Evolutionary conservation across 305 asterid genomes (phyloP).

Genomic region (Plantago coronopus): DNA sequence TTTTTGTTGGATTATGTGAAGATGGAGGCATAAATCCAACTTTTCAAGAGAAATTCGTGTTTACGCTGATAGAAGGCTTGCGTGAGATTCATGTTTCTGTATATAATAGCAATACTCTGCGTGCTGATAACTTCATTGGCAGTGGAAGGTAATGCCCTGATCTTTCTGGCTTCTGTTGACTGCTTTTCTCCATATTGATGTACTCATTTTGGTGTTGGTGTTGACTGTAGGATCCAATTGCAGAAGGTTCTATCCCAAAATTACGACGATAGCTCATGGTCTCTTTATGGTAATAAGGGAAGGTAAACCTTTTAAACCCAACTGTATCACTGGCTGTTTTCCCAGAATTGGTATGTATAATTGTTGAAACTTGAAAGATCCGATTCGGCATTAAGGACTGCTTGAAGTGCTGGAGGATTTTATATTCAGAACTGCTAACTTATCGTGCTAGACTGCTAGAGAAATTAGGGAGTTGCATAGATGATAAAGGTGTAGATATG

Average conservation of each 20-base stretch:
- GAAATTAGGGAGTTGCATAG: no score
- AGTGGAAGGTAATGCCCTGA: slow-evolving; percentile 59
- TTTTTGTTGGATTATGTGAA: slow-evolving; percentile 28
- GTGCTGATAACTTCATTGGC: slow-evolving; percentile 79
- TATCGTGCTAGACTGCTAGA: no score
- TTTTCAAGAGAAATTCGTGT: slow-evolving; percentile 87
- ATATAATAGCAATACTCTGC: slow-evolving; percentile 87
- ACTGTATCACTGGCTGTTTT: no score
- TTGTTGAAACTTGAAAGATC: neutral
- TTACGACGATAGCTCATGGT: slow-evolving; percentile 76
- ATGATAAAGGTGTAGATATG: no score
- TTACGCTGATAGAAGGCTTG: slow-evolving; percentile 75
- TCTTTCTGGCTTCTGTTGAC: neutral
- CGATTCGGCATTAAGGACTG: neutral
- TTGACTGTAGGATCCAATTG: slow-evolving; percentile 64
- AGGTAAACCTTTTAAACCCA: slow-evolving; percentile 36
- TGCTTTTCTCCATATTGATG: neutral
- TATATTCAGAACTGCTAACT: neutral
- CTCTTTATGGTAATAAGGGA: slow-evolving; percentile 75
- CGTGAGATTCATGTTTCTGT: slow-evolving; percentile 59
- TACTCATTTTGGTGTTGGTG: neutral
- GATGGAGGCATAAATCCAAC: slow-evolving; percentile 93
- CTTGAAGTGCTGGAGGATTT: neutral
- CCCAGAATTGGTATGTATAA: no score
- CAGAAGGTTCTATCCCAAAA: slow-evolving; percentile 80